Conservation (phyloP, 1,284 basidiomycete genomes). For the Ustilago cynodontis region DNA sequence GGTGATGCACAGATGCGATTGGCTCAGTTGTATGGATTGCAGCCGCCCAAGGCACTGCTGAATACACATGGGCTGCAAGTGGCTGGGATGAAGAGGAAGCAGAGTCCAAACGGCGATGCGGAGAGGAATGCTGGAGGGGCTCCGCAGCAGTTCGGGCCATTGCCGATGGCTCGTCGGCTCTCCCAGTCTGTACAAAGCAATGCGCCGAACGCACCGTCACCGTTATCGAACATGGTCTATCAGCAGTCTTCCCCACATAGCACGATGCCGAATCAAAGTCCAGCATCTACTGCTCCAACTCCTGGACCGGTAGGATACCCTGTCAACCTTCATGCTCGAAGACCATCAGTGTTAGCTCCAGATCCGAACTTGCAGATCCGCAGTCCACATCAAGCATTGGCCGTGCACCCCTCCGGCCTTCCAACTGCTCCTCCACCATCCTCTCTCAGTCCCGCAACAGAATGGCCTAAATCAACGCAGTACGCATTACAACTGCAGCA, state of each 20-base stretch:
- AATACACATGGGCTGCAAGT: background rate
- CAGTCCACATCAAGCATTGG: background rate
- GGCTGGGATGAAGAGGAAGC: slow-evolving; percentile 8
- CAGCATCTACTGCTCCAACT: slow-evolving; percentile 16
- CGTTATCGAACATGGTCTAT: background rate
- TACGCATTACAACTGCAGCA: background rate
- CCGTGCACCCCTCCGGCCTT: slow-evolving; percentile 5
- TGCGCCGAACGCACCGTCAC: background rate
- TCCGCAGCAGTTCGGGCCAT: background rate
- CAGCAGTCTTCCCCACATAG: background rate
- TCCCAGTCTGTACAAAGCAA: background rate
- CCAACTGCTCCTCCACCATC: slow-evolving; percentile 1
- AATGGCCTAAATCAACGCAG: background rate
- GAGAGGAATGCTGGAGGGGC: background rate
- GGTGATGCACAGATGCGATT: slow-evolving; percentile 38
- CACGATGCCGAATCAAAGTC: slow-evolving; percentile 16
- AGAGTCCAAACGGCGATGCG: background rate
- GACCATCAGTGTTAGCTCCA: slow-evolving; percentile 11
- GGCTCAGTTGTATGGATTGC: slow-evolving; percentile 45
- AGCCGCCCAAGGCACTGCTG: slow-evolving; percentile 20
- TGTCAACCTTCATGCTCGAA: background rate
- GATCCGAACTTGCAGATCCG: background rate
- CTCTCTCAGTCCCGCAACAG: slow-evolving; percentile 9
- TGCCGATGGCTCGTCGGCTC: background rate
- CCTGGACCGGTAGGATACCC: background rate